phyloP scores from a whole-genome alignment of 257 asterid species.

The Cinchona pubescens region DNA sequence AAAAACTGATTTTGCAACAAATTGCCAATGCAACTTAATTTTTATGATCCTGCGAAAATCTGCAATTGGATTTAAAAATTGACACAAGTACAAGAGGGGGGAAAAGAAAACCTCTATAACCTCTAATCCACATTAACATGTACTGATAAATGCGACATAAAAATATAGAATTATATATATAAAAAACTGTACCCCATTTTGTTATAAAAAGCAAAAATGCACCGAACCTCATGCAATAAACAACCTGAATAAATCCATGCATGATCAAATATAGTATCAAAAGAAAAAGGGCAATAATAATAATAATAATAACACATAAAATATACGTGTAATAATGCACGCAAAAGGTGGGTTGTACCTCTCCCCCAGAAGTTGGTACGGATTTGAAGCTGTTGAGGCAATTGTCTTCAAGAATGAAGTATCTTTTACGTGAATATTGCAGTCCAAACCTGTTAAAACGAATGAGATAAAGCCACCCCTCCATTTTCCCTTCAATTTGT shows the following conservation, averaged over 20 bases:
- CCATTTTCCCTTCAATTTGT: constrained; percentile 64
- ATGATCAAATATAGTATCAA: constrained; percentile 6
- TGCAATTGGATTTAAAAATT: neutral
- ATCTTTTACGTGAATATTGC: constrained; percentile 80
- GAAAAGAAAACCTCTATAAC: neutral
- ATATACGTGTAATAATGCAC: neutral
- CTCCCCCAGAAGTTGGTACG: constrained; percentile 50
- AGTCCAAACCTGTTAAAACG: constrained; percentile 72
- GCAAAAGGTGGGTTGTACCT: constrained; percentile 37
- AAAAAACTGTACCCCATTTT: neutral
- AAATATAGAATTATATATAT: too few relatives aligned
- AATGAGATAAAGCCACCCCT: constrained; percentile 84
- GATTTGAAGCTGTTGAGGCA: constrained; percentile 86
- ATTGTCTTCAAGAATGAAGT: constrained; percentile 72
- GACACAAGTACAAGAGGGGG: neutral
- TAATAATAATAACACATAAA: too few relatives aligned
- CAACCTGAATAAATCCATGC: constrained; percentile 11
- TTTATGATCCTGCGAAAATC: neutral
- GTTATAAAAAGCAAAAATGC: neutral
- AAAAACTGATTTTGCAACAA: neutral
- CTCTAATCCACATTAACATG: neutral
- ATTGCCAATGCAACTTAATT: neutral
- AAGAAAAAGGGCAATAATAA: neutral
- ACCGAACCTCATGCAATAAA: neutral
- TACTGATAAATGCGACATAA: neutral